These are phyloP conservation scores for Catharanthus roseus DNA, from an alignment of 257 asterid genomes.

Conservation along the genomic window DNA sequence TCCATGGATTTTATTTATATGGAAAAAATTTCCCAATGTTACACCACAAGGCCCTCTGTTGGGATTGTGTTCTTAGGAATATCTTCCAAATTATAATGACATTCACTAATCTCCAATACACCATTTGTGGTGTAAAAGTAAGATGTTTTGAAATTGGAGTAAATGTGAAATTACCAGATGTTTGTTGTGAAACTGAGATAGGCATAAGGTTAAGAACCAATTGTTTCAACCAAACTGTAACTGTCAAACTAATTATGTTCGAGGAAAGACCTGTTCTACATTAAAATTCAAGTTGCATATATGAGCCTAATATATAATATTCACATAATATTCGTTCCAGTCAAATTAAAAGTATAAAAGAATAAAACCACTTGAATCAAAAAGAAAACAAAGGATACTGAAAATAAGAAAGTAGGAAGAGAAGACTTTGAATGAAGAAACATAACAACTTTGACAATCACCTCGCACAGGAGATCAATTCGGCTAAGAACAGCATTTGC, in stretches of 20 bases:
- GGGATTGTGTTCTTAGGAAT: background rate
- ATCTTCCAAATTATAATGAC: background rate
- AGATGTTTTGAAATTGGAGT: background rate
- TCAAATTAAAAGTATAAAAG: background rate
- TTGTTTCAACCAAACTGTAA: background rate
- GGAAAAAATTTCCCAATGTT: background rate
- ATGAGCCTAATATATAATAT: slow-evolving; percentile 1
- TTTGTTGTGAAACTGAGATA: background rate
- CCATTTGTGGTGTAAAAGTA: background rate
- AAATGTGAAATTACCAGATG: background rate
- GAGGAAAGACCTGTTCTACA: background rate
- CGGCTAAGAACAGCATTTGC: slow-evolving; percentile 87
- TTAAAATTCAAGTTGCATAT: background rate
- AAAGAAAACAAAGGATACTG: background rate
- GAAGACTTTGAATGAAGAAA: slow-evolving; percentile 15
- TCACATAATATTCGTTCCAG: background rate
- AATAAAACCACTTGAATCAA: background rate
- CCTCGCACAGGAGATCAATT: slow-evolving; percentile 92
- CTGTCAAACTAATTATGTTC: background rate
- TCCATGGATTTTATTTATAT: background rate
- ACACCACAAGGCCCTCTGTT: background rate
- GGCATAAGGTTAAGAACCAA: background rate
- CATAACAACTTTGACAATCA: slow-evolving; percentile 22
- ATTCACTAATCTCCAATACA: background rate
- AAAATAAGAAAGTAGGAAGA: background rate